A percentile compares a stretch with the other conserved stretches of the same genome.
Evolutionary conservation across 306 rosid species (phyloP).

Genomic region (Trifolium repens): DNA sequence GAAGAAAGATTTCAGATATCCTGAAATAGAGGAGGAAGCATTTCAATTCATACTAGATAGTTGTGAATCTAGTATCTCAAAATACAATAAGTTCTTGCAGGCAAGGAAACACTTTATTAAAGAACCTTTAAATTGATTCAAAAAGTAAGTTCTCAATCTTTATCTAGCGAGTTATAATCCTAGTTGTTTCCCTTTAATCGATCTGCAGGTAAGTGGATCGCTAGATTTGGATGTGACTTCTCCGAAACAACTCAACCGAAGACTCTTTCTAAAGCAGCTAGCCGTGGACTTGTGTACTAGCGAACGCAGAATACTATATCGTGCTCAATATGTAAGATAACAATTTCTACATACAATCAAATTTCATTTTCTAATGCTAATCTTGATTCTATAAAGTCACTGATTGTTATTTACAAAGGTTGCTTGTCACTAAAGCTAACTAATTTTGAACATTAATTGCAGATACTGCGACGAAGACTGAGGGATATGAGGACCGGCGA

Average conservation of each 20-base stretch:
- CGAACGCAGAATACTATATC: constrained; percentile 83
- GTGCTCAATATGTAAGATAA: constrained; percentile 85
- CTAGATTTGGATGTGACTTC: constrained; percentile 92
- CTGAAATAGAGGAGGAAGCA: constrained; percentile 89
- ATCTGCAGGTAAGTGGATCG: constrained; percentile 82
- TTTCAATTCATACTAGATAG: constrained; percentile 79
- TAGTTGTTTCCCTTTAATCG: background rate
- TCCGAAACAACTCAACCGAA: constrained; percentile 87
- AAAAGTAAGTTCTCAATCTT: background rate
- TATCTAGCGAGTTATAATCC: background rate
- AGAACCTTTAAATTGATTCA: constrained; percentile 2
- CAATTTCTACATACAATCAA: background rate
- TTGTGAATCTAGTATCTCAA: constrained; percentile 90
- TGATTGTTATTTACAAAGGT: background rate
- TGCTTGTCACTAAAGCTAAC: background rate
- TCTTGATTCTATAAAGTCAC: background rate
- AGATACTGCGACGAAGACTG: constrained; percentile 82
- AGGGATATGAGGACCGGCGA: constrained; percentile 86
- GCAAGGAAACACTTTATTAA: constrained; percentile 45
- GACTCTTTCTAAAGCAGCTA: constrained; percentile 85
- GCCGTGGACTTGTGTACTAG: constrained; percentile 87
- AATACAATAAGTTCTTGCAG: constrained; percentile 86
- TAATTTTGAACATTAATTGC: constrained; percentile 40
- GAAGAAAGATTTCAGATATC: constrained; percentile 71
- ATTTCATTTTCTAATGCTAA: background rate